phyloP scores from a whole-genome alignment of 345 rosid species.

The Eucalyptus lansdowneana region DNA sequence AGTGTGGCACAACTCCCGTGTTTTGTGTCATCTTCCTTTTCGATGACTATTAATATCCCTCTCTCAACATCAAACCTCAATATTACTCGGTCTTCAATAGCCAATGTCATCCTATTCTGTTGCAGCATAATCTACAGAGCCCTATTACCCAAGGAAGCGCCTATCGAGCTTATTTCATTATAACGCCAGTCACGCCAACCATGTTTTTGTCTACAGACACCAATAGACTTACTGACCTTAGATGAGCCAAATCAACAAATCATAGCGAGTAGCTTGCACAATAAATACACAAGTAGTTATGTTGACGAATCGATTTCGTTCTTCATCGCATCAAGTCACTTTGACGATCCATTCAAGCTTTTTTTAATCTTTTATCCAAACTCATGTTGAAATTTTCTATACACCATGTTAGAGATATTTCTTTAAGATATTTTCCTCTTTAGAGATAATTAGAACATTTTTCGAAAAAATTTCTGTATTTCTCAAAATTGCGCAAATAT shows the following conservation, averaged over 20 bases:
- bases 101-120: not conserved
- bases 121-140: not conserved
- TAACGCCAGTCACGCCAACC: accelerated
- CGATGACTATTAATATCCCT: not conserved
- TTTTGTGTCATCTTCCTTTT: not conserved
- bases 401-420: not conserved
- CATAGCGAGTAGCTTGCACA: not conserved
- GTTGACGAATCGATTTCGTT: not conserved
- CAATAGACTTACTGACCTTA: not conserved
- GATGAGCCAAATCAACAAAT: not conserved
- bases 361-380: not conserved
- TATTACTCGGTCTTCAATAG: not conserved
- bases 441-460: too few relatives aligned
- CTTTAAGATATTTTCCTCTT: too few relatives aligned
- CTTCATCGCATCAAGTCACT: not conserved
- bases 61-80: not conserved
- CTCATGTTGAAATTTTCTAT: not conserved
- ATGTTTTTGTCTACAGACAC: not conserved
- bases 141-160: not conserved
- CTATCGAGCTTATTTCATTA: not conserved
- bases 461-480: accelerated
- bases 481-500: not conserved
- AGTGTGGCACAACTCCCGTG: not conserved
- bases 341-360: not conserved
- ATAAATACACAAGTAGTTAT: not conserved